Evolutionary conservation across 495 filamentous ascomycete genomes (phyloP), one percentile per base, ranked within the genome.

Genomic region (Podospora pseudocomata): DNA sequence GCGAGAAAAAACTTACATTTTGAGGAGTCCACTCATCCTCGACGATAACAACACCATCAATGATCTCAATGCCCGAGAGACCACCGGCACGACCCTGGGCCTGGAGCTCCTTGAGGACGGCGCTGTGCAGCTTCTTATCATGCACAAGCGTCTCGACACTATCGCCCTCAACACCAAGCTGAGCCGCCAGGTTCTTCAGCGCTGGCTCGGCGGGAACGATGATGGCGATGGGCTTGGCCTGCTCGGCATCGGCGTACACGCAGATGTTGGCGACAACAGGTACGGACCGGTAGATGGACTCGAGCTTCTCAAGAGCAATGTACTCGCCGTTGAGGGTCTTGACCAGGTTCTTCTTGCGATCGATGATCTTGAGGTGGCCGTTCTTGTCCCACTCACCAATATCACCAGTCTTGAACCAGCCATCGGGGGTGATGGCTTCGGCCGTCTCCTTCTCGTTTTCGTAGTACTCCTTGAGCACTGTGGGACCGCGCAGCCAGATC

Each of bases 21-120:
- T 96, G 91, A 63, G 95, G 91, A 28, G 91, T 97, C 95, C 95
- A 99, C 77, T 99, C 95, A 79, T 99, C 94, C 70, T 97, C 93
- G 1, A 92, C 91, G 75, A 99, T 77, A 5, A 97, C 92, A 18
- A 96, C 92, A 69, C 95, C 95, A 67, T 92, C 90, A 72, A 99
- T 90, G 63, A 97, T 92, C 82, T 99, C 95, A 71, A 96, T 93
- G 26, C 92, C 90, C 19, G 82, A 84, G 62, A 99, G 83, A 7
- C 93, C 92, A 71, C 90, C 92, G 49, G 87, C 84, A 69, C 86
- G 86, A 58, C 94, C 95, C 2, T 86, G 86, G 32, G 74, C 78
- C 79, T 96, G 92, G 57, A 99, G 85, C 77, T 97, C 90, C 80
- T 87, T 89, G 68, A 96, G 80, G n/a, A 97, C 92, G 59, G 88